Conservation (phyloP, 805 yeast species). For the Saturnispora quitensis region DNA sequence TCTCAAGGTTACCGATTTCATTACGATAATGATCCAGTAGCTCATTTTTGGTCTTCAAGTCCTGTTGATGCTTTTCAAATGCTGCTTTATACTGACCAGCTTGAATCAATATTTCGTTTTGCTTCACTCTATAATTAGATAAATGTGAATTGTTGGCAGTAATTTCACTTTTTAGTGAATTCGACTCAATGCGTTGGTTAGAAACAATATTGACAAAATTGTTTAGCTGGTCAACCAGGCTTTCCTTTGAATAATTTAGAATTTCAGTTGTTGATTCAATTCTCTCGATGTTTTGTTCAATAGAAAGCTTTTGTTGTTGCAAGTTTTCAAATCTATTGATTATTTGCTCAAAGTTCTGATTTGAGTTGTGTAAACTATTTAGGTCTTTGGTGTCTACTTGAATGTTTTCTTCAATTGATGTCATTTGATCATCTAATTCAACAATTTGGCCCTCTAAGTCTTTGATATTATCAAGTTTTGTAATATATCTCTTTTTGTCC, state of each 20-base stretch:
- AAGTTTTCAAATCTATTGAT: constrained; percentile 55
- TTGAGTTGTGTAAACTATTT: constrained; percentile 57
- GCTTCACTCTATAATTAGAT: constrained; percentile 22
- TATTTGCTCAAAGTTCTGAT: constrained; percentile 72
- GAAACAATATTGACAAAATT: constrained; percentile 31
- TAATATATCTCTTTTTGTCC: constrained; percentile 66
- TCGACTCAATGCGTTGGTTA: constrained; percentile 19
- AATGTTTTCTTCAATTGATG: constrained; percentile 39
- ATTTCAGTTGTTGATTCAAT: constrained; percentile 38
- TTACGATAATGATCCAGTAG: constrained; percentile 8
- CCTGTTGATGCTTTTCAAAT: constrained; percentile 18
- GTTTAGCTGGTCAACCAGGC: constrained; percentile 30
- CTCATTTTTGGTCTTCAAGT: constrained; percentile 12
- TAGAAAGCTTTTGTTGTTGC: constrained; percentile 35
- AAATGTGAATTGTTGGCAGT: constrained; percentile 11
- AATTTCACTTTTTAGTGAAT: constrained; percentile 14
- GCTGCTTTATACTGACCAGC: constrained; percentile 47
- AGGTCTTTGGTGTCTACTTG: constrained; percentile 47
- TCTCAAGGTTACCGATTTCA: constrained; percentile 4
- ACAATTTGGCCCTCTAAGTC: constrained; percentile 37
- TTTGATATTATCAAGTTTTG: constrained; percentile 40
- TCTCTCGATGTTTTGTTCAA: constrained; percentile 43
- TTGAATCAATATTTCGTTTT: constrained; percentile 32
- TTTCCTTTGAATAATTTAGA: constrained; percentile 36
- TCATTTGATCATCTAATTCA: constrained; percentile 39